Evolutionary conservation across 176 grass and related monocot species (phyloP).

Genomic region (Puya raimondii): DNA sequence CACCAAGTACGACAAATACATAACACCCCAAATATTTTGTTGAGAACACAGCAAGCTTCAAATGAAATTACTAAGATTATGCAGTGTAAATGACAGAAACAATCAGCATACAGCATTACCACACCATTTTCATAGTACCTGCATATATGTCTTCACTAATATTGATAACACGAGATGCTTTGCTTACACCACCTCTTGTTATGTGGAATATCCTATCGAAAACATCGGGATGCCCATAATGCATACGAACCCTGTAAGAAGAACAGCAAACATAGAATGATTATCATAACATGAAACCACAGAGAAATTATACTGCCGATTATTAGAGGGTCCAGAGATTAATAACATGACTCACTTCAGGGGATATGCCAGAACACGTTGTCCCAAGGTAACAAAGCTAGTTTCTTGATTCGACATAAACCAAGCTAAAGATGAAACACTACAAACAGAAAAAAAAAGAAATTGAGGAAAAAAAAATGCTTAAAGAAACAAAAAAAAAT

Average conservation of each 20-base stretch:
- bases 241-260: constrained; percentile 82
- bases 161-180: constrained; percentile 94
- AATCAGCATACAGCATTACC: background rate
- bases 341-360: constrained; percentile 72
- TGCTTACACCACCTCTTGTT: constrained; percentile 95
- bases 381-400: constrained; percentile 95
- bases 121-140: constrained; percentile 28
- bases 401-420: constrained; percentile 99
- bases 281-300: constrained; percentile 17
- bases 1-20: too few species aligned
- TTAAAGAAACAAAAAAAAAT: constrained; percentile 17
- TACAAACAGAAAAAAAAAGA: constrained; percentile 21
- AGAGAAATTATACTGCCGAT: background rate
- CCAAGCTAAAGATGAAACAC: constrained; percentile 87
- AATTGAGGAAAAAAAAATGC: constrained; percentile 8
- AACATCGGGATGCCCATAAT: constrained; percentile 99
- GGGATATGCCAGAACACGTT: constrained; percentile 75
- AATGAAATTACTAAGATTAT: background rate
- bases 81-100: background rate
- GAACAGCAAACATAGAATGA: constrained; percentile 7
- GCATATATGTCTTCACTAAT: constrained; percentile 98
- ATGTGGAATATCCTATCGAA: constrained; percentile 99
- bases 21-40: too few species aligned
- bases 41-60: background rate
- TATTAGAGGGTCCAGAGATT: constrained; percentile 12